These are phyloP conservation scores for Ampelocalamus luodianensis DNA, from an alignment of 176 grass and related monocot genomes.

Conservation along the genomic window DNA sequence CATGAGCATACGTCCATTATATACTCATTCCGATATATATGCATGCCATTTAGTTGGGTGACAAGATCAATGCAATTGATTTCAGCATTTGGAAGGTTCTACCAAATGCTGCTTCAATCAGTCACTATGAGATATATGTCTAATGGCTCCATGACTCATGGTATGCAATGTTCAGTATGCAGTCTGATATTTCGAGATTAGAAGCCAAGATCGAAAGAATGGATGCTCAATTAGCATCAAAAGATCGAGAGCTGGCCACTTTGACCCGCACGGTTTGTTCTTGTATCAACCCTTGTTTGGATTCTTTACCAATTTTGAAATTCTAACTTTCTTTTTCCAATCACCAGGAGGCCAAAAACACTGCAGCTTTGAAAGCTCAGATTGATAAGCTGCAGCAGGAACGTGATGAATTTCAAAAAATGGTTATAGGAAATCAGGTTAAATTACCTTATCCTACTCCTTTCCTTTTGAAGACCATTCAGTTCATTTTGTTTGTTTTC, in stretches of 20 bases:
- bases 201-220: conserved; percentile 98
- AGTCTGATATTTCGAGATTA: conserved; percentile 66
- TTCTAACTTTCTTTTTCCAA: conserved; percentile 35
- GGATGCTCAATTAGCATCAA: conserved; percentile 88
- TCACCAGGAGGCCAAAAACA: conserved; percentile 89
- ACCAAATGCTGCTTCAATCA: conserved; percentile 21
- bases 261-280: conserved; percentile 73
- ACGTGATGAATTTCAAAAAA: conserved; percentile 96
- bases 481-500: conserved; percentile 18
- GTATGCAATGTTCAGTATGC: conserved; percentile 46
- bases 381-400: conserved; percentile 98
- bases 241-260: conserved; percentile 95
- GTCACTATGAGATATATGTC: conserved; percentile 10
- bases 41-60: conserved; percentile 3
- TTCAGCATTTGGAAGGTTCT: conserved; percentile 32
- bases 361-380: conserved; percentile 82
- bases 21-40: neutral
- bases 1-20: neutral
- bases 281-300: conserved; percentile 33
- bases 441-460: neutral
- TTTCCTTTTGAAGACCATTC: neutral
- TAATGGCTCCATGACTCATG: conserved; percentile 32
- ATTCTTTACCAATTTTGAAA: conserved; percentile 16
- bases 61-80: conserved; percentile 25
- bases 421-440: conserved; percentile 99